These are phyloP conservation scores for Heterobasidion occidentale DNA, from an alignment of 1,284 basidiomycete species.

Conservation along the genomic window DNA sequence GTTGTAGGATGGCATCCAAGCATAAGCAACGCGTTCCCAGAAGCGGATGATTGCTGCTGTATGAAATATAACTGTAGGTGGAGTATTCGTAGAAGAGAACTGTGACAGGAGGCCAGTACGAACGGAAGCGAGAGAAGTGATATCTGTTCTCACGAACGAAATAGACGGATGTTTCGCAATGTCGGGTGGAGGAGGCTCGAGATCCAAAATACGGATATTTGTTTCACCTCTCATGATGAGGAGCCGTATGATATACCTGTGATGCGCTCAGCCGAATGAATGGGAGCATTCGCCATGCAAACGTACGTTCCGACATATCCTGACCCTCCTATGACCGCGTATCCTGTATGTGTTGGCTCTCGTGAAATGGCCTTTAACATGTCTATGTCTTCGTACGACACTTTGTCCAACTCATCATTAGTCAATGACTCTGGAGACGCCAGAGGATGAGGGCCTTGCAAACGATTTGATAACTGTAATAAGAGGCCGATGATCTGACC, in stretches of 20 bases:
- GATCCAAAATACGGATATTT: conserved; percentile 24
- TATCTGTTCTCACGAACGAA: conserved; percentile 22
- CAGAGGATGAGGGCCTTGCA: not conserved
- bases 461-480: not conserved
- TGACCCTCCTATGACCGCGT: conserved; percentile 26
- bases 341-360: conserved; percentile 19
- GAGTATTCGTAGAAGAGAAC: conserved; percentile 11
- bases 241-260: conserved; percentile 24
- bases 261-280: not conserved
- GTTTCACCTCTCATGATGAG: conserved; percentile 25
- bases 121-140: conserved; percentile 21
- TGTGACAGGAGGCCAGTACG: conserved; percentile 16
- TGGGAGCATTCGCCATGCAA: not conserved
- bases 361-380: conserved; percentile 20
- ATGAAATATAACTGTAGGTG: conserved; percentile 24
- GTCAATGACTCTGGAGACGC: not conserved
- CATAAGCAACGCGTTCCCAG: conserved; percentile 26
- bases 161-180: conserved; percentile 20
- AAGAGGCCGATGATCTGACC: not conserved
- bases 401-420: conserved; percentile 14
- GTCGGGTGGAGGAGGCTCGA: conserved; percentile 18
- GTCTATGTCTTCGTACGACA: conserved; percentile 23
- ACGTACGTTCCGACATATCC: conserved; percentile 27
- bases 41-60: conserved; percentile 26
- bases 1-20: conserved; percentile 19